Conservation (phyloP, 495 filamentous ascomycete species). For the Tuber borchii region DNA sequence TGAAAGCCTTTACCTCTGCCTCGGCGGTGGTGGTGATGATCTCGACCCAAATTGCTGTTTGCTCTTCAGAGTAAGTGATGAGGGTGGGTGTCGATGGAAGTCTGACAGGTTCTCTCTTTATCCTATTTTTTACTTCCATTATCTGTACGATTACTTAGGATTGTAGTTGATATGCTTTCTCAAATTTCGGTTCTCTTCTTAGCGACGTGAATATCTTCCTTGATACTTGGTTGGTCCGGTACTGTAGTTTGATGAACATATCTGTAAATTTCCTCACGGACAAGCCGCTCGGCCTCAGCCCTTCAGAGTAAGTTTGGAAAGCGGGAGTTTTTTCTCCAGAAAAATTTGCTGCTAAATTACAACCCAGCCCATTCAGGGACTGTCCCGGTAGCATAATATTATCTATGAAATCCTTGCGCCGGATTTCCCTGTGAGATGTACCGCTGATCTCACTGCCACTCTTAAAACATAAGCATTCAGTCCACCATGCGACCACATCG, state of each 20-base stretch:
- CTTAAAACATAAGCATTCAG: background rate
- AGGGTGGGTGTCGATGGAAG: conserved; percentile 58
- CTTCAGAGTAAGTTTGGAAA: background rate
- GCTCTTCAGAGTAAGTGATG: conserved; percentile 51
- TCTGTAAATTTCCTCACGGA: background rate
- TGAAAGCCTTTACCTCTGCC: conserved; percentile 48
- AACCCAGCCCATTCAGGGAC: background rate
- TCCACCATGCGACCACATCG: background rate
- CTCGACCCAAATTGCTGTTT: conserved; percentile 51
- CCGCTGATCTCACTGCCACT: background rate
- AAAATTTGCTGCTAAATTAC: background rate
- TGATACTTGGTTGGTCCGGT: background rate
- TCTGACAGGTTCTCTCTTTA: conserved; percentile 52
- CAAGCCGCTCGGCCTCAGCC: background rate
- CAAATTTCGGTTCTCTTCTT: background rate
- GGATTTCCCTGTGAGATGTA: background rate
- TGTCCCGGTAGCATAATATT: background rate
- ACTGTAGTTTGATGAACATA: background rate
- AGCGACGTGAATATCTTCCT: background rate
- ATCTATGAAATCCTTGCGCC: background rate
- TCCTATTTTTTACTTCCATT: conserved; percentile 22
- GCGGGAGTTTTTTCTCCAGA: background rate
- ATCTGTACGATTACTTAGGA: background rate
- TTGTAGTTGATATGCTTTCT: background rate
- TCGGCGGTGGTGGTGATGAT: conserved; percentile 61